Conservation (phyloP, 768 basidiomycete species). For the Russula compacta region DNA sequence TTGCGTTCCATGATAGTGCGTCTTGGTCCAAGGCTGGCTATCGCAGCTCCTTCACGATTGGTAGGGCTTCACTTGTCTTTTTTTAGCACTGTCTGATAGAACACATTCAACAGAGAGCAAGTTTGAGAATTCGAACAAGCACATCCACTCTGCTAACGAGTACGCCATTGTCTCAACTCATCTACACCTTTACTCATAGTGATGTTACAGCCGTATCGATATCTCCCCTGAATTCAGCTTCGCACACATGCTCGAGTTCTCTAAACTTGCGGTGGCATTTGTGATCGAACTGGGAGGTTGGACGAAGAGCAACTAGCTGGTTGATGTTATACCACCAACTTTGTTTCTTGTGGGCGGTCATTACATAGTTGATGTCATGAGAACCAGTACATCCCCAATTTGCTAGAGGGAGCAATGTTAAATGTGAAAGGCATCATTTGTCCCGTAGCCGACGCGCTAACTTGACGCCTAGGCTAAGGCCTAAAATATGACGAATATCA, state of each 20-base stretch:
- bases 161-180: constrained; percentile 33
- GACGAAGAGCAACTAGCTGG: constrained; percentile 24
- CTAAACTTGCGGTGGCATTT: constrained; percentile 45
- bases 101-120: constrained; percentile 40
- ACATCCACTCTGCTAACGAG: constrained; percentile 80
- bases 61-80: constrained; percentile 30
- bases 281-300: constrained; percentile 44
- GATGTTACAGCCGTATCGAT: constrained; percentile 58
- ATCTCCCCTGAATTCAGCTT: constrained; percentile 86
- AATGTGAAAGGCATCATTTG: too few relatives aligned
- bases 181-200: constrained; percentile 13
- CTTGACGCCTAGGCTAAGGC: too few relatives aligned
- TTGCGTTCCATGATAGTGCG: constrained; percentile 38
- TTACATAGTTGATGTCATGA: too few relatives aligned
- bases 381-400: too few relatives aligned
- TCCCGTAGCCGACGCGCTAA: too few relatives aligned
- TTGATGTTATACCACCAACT: neutral
- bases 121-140: constrained; percentile 69
- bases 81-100: neutral
- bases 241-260: constrained; percentile 69
- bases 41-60: constrained; percentile 76
- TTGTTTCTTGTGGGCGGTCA: neutral
- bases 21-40: constrained; percentile 85
- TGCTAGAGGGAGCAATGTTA: too few relatives aligned
- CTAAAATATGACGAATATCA: too few relatives aligned